Evolutionary conservation across 2,329 filamentous ascomycete species (phyloP), one percentile per base, ranked within the genome.

Genomic region (Furcasterigmium furcatum): DNA sequence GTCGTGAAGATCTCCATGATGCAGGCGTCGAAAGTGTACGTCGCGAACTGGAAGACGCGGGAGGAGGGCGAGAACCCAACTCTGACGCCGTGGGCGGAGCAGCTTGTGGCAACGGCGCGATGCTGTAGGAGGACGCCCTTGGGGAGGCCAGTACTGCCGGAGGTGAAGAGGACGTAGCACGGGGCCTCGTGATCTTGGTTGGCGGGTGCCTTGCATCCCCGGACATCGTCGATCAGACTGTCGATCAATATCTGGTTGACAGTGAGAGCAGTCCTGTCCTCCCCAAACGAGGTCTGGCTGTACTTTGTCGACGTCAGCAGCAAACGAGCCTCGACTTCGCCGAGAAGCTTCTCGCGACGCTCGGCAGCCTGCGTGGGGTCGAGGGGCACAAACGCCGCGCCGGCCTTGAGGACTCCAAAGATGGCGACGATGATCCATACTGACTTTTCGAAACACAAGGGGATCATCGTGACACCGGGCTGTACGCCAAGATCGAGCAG

Each of bases 11-110:
- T 72, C 47, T 82, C 79, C 1, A 72, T 57, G 1, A 82, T 60
- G 9, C 70, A 72, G 3, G 73, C 67, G 35, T 82, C 76, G 21
- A 79, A 78, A 3, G 73, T 75, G 50, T 74, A 79, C 5, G 71
- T 70, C 1, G 74, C 76, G 44, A 77, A 76, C 48, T 79, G 75
- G 24, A 27, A 27, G 24, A 27, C 24, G 24, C 24, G 24, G 24
- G 24, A 27, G 24, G 24, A 32, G 62, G 29, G 24, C 24, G 24
- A 27, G 24, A 27, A 27, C 24, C 24, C 24, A 27, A 27, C 24
- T 27, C 24, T 27, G 24, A 27, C 24, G 24, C 24, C 24, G 24
- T 27, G 24, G 24, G 24, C 24, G 24, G 24, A 27, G 3, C 42
- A 49, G 13, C 58, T 56, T 1, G 58, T 57, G 40, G 52, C 52